A percentile compares a stretch with the other conserved stretches of the same genome.
phyloP scores from a whole-genome alignment of 805 yeast genomes.

The Scheffersomyces spartinae region DNA sequence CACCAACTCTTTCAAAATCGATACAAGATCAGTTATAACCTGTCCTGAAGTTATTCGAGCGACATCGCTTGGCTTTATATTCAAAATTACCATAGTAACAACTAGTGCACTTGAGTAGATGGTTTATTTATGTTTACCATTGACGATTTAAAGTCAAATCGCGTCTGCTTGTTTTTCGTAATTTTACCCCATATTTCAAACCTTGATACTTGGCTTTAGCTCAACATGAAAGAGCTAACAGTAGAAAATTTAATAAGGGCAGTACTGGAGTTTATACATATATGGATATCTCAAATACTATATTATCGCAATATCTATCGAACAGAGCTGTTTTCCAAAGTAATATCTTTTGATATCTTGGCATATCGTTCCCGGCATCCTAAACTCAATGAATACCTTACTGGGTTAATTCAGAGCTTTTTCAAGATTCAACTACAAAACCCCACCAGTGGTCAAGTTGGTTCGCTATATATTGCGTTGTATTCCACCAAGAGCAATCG shows the following conservation, averaged over 20 bases:
- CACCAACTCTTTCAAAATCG: conserved; percentile 74
- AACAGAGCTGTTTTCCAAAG: conserved; percentile 30
- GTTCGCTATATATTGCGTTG: conserved; percentile 25
- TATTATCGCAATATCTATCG: conserved; percentile 46
- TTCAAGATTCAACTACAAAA: conserved; percentile 9
- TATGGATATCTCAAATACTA: conserved; percentile 42
- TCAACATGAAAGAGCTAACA: too few species aligned
- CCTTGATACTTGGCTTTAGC: conserved; percentile 7
- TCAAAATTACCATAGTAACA: conserved; percentile 11
- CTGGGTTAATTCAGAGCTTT: conserved; percentile 20
- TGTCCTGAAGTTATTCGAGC: conserved; percentile 85
- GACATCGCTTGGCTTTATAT: conserved; percentile 37
- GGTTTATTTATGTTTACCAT: not conserved
- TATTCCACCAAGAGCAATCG: conserved; percentile 15
- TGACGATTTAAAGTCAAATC: conserved; percentile 1
- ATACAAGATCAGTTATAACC: conserved; percentile 68
- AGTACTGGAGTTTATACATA: conserved; percentile 37
- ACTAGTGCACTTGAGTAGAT: too few species aligned
- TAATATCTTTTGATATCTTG: conserved; percentile 31
- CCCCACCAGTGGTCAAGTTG: conserved; percentile 19
- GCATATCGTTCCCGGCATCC: conserved; percentile 36
- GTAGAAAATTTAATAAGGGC: conserved; percentile 18
- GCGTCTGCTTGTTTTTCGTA: not conserved
- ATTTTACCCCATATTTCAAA: not conserved
- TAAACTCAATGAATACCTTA: conserved; percentile 31